These are phyloP conservation scores for Psilocybe mexicana DNA, from an alignment of 1,284 basidiomycete species.

Conservation along the genomic window DNA sequence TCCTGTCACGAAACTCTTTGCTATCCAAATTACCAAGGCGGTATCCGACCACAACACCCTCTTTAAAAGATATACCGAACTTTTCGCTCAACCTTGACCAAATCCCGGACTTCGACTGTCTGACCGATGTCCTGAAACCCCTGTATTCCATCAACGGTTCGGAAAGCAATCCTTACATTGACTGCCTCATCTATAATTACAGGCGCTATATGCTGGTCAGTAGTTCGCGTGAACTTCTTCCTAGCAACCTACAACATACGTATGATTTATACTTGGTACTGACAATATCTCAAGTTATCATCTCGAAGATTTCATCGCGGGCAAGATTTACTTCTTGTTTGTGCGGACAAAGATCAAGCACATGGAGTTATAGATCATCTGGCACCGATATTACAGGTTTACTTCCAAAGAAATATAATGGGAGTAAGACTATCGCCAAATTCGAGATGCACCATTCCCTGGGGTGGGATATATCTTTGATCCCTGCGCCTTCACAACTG, in stretches of 20 bases:
- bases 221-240: slow-evolving; percentile 61
- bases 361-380: slow-evolving; percentile 98
- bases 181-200: slow-evolving; percentile 73
- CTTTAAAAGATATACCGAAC: slow-evolving; percentile 46
- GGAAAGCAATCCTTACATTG: slow-evolving; percentile 54
- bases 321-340: slow-evolving; percentile 98
- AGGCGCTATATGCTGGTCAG: slow-evolving; percentile 65
- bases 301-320: slow-evolving; percentile 98
- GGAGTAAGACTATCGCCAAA: slow-evolving; percentile 98
- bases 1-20: slow-evolving; percentile 35
- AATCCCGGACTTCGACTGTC: slow-evolving; percentile 45
- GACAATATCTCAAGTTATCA: slow-evolving; percentile 73
- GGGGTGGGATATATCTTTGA: slow-evolving; percentile 55
- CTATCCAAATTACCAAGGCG: background rate
- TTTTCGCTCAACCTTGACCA: slow-evolving; percentile 66
- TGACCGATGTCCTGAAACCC: slow-evolving; percentile 57
- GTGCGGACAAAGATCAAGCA: slow-evolving; percentile 99
- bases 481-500: slow-evolving; percentile 49
- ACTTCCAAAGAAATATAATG: slow-evolving; percentile 97
- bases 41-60: slow-evolving; percentile 25
- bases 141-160: slow-evolving; percentile 56
- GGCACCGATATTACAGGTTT: slow-evolving; percentile 95
- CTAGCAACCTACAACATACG: slow-evolving; percentile 60
- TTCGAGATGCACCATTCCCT: slow-evolving; percentile 89
- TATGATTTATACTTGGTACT: background rate